Evolutionary conservation across 805 yeast genomes (phyloP), one percentile per base, ranked within the genome.

Genomic region (Teunomyces aglyptinius): DNA sequence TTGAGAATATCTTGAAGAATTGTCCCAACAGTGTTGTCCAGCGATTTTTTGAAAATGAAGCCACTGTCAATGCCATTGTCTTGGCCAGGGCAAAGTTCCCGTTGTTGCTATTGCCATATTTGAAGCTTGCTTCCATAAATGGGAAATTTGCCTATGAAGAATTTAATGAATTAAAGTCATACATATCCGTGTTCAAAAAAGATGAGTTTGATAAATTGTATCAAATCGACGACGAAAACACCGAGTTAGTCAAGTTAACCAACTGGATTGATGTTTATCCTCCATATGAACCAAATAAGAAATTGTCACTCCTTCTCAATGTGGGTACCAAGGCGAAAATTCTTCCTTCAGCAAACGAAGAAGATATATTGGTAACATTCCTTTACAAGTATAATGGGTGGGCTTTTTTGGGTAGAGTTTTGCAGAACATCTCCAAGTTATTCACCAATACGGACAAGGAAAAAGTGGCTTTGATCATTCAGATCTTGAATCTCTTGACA

Each of bases 381-480:
- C 67, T 84, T 22, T 80, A 85, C 59, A 75, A 76, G 3, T 89
- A 83, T 60, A 87, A 83, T 58, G 97, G 97, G 1, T 90, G 97
- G 96, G 78, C 96, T 0, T 65, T 86, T 22, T 56, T 92, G 13
- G 97, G 97, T 1, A 76, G 96, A 56, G 68, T 87, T 0, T 63
- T 91, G 27, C 90, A 86, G 53, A 85, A 85, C 52, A 64, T 85
- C 7, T 71, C 79, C 0, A 69, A 67, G 45, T 56, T 57, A 19
- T 75, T 70, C 43, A 67, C 71, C 46, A 54, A 55, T 15, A 55
- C 72, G 5, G 70, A 72, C 32, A 51, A 56, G 2, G 77, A 74
- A 6, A 73, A 70, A 43, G 52, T 62, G 7, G 71, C 67, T 1
- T 55, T 77, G 2, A 64, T 80, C 7, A 56, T 74, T 5, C 77